A percentile compares a stretch with the other conserved stretches of the same genome.
phyloP scores from a whole-genome alignment of 2,329 filamentous ascomycete genomes.

The Knoxdaviesia proteae region DNA sequence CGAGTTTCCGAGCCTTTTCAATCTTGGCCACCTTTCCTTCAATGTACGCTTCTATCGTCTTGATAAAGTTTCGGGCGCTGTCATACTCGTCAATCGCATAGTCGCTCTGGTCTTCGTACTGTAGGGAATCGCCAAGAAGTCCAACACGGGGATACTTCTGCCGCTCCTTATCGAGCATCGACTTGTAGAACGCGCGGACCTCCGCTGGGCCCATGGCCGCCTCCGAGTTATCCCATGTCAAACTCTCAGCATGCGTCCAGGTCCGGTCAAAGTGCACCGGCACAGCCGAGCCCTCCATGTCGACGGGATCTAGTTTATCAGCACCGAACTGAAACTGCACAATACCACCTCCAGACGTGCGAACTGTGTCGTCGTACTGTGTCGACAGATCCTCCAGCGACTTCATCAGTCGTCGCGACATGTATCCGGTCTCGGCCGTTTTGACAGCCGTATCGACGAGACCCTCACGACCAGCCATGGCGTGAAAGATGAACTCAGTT shows the following conservation, averaged over 20 bases:
- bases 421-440: constrained; percentile 96
- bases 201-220: constrained; percentile 52
- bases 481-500: constrained; percentile 93
- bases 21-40: constrained; percentile 39
- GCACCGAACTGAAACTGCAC: constrained; percentile 97
- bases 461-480: constrained; percentile 95
- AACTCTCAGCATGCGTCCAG: constrained; percentile 58
- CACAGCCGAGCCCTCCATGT: constrained; percentile 89
- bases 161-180: constrained; percentile 47
- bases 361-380: constrained; percentile 83
- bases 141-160: constrained; percentile 39
- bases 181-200: constrained; percentile 46
- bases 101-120: constrained; percentile 49
- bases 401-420: constrained; percentile 97
- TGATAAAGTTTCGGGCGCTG: constrained; percentile 62
- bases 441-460: constrained; percentile 97
- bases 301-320: constrained; percentile 83
- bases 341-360: constrained; percentile 70
- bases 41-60: constrained; percentile 57
- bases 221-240: constrained; percentile 65
- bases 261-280: constrained; percentile 86
- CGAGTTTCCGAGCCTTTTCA: constrained; percentile 26
- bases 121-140: constrained; percentile 40
- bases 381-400: constrained; percentile 86
- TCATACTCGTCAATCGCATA: constrained; percentile 59